Evolutionary conservation across 73 alveolate genomes (phyloP), one percentile per base, ranked within the genome.

Genomic region (Breviolum minutum): DNA sequence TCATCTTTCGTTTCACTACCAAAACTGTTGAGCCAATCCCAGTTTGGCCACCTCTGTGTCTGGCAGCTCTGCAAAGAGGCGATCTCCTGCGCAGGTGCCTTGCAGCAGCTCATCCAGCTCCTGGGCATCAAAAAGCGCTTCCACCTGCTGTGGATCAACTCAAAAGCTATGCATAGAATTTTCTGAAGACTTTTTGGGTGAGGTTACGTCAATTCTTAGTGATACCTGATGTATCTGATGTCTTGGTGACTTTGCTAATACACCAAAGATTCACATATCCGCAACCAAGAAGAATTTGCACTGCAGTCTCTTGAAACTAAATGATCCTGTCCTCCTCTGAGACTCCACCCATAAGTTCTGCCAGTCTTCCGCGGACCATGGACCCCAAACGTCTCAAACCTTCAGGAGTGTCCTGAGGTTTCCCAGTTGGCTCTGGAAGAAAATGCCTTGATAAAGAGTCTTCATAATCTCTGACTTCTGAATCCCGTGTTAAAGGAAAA

Each of bases 101-200:
- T 16, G 73, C 71, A 82, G 91, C 71, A 82, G 66, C 71, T 61
- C 91, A 8, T 82, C 73, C 73, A 82, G 91, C 91, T 82, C 91
- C 91, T 82, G 91, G 54, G 66, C 7, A 29, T n/a, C n/a, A n/a
- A 2, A 29, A 24, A 8, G 91, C 22, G 74, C 26, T 40, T 40
- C 54, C 5, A 40, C 5, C n/a, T n/a, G 54, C 54, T 3, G 3
- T 40, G 54, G 54, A 40, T 40, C 54, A 40, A 40, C 54, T 40
- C 54, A 40, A 40, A 3, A 40, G 54, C 3, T 40, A 40, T 40
- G 54, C 0, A 40, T 40, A 40, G 54, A 40, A 0, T 40, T 40
- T 40, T 40, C 54, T 40, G 54, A 40, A 40, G 54, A 40, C 54
- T 40, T 40, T 40, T 40, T 40, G 54, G 54, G 54, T 40, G 54